phyloP scores from a whole-genome alignment of 805 yeast genomes.

The Metschnikowia gelsemii region DNA sequence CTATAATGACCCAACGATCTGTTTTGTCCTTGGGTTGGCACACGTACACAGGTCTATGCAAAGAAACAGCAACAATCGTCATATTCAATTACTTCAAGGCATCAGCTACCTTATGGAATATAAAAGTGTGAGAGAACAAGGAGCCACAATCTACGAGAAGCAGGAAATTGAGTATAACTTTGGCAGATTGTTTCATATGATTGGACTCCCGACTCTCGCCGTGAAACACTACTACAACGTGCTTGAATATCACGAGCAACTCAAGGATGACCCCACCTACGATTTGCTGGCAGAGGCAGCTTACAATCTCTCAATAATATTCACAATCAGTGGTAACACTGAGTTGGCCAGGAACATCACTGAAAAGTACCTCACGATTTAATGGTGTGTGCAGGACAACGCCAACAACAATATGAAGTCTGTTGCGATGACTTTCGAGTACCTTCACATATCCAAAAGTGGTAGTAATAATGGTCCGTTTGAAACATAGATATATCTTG shows the following conservation, averaged over 20 bases:
- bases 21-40: constrained; percentile 71
- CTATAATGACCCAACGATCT: constrained; percentile 75
- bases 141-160: constrained; percentile 45
- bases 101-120: constrained; percentile 76
- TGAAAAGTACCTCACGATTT: constrained; percentile 60
- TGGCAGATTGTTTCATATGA: constrained; percentile 80
- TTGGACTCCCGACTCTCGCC: constrained; percentile 77
- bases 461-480: constrained; percentile 67
- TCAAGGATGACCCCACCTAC: constrained; percentile 44
- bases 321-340: constrained; percentile 71
- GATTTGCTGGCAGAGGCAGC: constrained; percentile 80
- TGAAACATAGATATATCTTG: constrained; percentile 79
- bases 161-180: constrained; percentile 83
- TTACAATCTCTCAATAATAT: constrained; percentile 75
- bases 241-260: constrained; percentile 38
- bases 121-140: constrained; percentile 46
- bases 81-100: constrained; percentile 85
- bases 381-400: constrained; percentile 11
- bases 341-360: constrained; percentile 61
- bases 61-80: constrained; percentile 80
- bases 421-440: constrained; percentile 1
- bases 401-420: background rate
- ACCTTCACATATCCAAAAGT: background rate
- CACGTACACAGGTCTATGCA: constrained; percentile 92
- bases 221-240: constrained; percentile 71